Conservation (phyloP, 192 early-diverging fungal genomes). For the Backusella parvicylindrica region DNA sequence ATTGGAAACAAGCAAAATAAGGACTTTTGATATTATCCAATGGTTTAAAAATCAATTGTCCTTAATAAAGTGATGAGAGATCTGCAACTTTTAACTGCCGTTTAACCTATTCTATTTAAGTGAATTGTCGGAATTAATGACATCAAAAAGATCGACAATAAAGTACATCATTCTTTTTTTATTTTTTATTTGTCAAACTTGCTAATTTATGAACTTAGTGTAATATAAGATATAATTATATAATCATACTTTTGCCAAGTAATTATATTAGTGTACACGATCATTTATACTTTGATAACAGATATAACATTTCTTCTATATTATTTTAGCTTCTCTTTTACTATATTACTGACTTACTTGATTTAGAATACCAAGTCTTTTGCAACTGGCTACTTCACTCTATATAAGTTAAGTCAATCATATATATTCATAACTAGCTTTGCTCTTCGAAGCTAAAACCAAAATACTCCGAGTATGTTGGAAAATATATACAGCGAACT, state of each 20-base stretch:
- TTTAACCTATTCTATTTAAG: background rate
- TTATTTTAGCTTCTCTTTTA: background rate
- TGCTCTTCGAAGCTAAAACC: background rate
- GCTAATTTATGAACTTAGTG: background rate
- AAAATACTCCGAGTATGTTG: background rate
- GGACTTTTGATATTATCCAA: background rate
- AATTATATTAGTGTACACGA: background rate
- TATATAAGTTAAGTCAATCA: background rate
- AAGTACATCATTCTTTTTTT: background rate
- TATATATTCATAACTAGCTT: too few species aligned
- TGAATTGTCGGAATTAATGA: background rate
- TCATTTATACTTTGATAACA: background rate
- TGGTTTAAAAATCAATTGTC: too few species aligned
- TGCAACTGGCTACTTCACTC: background rate
- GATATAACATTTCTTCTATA: background rate
- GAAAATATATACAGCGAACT: background rate
- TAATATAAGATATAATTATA: background rate
- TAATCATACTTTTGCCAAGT: background rate
- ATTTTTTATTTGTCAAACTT: background rate
- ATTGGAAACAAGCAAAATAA: background rate
- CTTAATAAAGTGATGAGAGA: background rate
- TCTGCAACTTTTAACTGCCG: background rate
- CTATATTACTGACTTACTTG: background rate
- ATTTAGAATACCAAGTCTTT: background rate
- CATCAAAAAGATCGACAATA: background rate